Base-by-base conservation (phyloP, 163 green algal genomes). In the Chloromonas sp. region DNA sequence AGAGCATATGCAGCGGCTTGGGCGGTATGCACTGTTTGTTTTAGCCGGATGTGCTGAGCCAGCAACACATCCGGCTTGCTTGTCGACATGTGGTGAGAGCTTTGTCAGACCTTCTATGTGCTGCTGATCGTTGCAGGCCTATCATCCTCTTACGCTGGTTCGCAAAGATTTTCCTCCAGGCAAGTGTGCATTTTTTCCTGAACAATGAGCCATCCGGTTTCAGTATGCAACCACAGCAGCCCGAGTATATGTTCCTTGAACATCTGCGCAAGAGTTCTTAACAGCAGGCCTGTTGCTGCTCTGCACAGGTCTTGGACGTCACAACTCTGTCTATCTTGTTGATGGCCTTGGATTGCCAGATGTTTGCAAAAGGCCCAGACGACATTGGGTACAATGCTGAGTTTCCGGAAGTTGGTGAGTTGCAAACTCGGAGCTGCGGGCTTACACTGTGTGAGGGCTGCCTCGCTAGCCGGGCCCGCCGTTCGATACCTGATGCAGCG, bases 351-450 rank as follows among this genome's bases (percentile, higher is more conserved):
- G 81, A 84, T 57, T 84, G 81, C 66, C 81, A 84, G 61, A 76
- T 76, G 57, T 84, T 84, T 57, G 13, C 60, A 1, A 57, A 58
- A 5, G 8, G 8, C 62, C 36, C 61, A n/a, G 60, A 59, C 61
- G 60, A 66, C 61, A 84, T 84, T 59, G 81, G 81, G 58, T 84
- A 84, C 66, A 84, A 84, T 57, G 61, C 79, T 13, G 81, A 84
- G 66, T 84, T 80, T 62, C 81, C 81, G 58, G 66, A 79, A 1
- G 60, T 79, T 11, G 79, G 79, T 83, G 66, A 74, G 66, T 74
- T 36, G 36, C 36, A 36, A 36, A 36, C 36, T 36, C 36, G 36
- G 36, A 36, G 36, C 36, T 36, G 36, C 36, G 36, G 36, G 36
- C 36, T 36, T 36, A 36, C 36, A 36, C 36, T 36, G 36, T 36